These are phyloP conservation scores for Ceratocystis cubensis DNA, from an alignment of 2,329 filamentous ascomycete species.

Conservation along the genomic window DNA sequence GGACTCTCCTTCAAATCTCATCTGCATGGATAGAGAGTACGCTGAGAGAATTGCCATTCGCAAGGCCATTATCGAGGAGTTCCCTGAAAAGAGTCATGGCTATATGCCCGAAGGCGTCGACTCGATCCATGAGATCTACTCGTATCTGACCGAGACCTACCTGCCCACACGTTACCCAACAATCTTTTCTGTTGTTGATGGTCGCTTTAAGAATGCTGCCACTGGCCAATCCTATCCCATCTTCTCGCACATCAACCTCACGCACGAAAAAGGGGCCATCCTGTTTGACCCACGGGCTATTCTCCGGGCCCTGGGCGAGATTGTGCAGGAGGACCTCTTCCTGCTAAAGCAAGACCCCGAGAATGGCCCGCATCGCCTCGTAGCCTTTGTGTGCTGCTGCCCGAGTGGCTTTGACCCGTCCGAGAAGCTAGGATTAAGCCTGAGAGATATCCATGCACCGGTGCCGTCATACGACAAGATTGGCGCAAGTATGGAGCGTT, in stretches of 20 bases:
- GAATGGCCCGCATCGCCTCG: constrained; percentile 29
- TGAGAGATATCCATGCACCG: constrained; percentile 39
- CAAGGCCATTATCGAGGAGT: constrained; percentile 29
- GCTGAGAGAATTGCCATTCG: constrained; percentile 33
- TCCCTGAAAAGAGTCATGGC: constrained; percentile 34
- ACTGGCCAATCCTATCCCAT: constrained; percentile 29
- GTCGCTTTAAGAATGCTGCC: constrained; percentile 31
- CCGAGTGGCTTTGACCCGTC: constrained; percentile 42
- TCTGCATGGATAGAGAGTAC: constrained; percentile 42
- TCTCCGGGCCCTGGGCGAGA: constrained; percentile 36
- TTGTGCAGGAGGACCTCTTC: constrained; percentile 44
- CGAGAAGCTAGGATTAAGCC: constrained; percentile 36
- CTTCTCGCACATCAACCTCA: constrained; percentile 19
- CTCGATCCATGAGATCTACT: constrained; percentile 38
- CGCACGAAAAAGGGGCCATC: constrained; percentile 14
- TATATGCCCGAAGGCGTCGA: constrained; percentile 31
- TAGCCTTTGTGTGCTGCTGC: constrained; percentile 41
- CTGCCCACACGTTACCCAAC: constrained; percentile 38
- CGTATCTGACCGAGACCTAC: constrained; percentile 35
- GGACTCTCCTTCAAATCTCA: constrained; percentile 37
- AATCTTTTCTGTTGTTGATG: constrained; percentile 30
- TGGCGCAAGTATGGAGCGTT: constrained; percentile 42
- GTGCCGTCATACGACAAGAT: constrained; percentile 45
- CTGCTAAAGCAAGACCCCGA: constrained; percentile 32
- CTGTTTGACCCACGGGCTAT: constrained; percentile 26